Evolutionary conservation across 345 rosid genomes (phyloP), one percentile per base, ranked within the genome.

Genomic region (Combretum micranthum): DNA sequence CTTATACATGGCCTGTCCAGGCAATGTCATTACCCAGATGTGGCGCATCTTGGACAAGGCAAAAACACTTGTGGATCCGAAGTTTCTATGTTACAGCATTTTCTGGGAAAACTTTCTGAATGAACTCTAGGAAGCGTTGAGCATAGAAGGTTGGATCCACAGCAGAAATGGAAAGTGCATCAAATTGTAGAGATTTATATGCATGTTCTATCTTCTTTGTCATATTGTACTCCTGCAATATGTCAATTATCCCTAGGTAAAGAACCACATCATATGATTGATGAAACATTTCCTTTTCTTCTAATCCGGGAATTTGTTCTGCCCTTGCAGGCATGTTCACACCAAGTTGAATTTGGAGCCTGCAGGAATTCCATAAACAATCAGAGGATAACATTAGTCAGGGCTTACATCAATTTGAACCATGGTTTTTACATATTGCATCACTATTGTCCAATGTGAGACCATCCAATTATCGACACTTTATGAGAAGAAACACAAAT

Each of bases 281-380:
- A 47, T 82, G 86, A 62, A 85, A 71, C 47, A 73, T 77, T 62
- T 78, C 76, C 57, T 83, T 75, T 69, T 82, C 98, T 62, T 86
- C 86, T 67, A 71, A 80, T 62, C 95, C 95, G 0, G 91, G 84
- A 57, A 75, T 83, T 52, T 72, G 80, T 71, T 89, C 96, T 42
- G 99, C 97, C 77, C 97, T 78, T 4, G 97, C 83, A 10, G 99
- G 97, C 99, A 93, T 83, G 78, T 93, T 93, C 50, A 93, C 99
- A 39, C 96, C 97, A 6, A 89, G 94, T 72, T 83, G 97, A 75
- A 93, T 89, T 65, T 93, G 99, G 26, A 93, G 69, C 73, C 99
- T 88, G 77, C 68, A 4, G 9, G 9, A 32, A 32, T 32, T 4
- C 10, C 39, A 32, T 4, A 32, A 32, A 32, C 39, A 32, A 32